A percentile compares a stretch with the other conserved stretches of the same genome.
Conservation (phyloP, 768 basidiomycete genomes). For the Lentinula boryana region DNA sequence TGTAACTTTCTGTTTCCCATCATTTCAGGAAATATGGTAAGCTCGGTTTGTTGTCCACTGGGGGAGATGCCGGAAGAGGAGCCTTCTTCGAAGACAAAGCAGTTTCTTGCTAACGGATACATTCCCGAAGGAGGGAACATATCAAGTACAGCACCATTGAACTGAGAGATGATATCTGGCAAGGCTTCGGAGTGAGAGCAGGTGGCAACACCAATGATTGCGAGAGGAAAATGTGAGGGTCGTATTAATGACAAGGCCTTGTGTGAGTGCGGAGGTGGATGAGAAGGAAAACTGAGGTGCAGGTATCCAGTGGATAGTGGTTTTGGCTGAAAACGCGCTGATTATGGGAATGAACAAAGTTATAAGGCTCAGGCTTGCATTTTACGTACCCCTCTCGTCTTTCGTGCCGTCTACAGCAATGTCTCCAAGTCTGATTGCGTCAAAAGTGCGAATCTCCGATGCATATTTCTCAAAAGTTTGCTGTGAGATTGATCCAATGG, state of each 20-base stretch:
- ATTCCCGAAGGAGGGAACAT: conserved; percentile 61
- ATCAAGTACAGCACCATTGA: conserved; percentile 57
- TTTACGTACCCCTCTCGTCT: conserved; percentile 63
- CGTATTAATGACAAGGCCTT: conserved; percentile 65
- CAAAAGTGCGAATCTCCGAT: conserved; percentile 66
- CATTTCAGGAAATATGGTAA: conserved; percentile 75
- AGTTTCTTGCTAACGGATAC: conserved; percentile 75
- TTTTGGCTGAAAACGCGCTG: conserved; percentile 80
- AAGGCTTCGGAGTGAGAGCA: conserved; percentile 52
- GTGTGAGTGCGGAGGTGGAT: conserved; percentile 68
- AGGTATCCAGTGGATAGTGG: conserved; percentile 72
- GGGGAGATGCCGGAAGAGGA: conserved; percentile 48
- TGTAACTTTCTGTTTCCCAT: conserved; percentile 89
- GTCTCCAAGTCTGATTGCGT: conserved; percentile 71
- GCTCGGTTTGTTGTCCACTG: conserved; percentile 49
- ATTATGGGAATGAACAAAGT: conserved; percentile 11
- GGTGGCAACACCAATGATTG: conserved; percentile 82
- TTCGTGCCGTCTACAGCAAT: conserved; percentile 68
- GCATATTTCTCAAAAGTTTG: conserved; percentile 72
- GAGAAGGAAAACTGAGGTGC: conserved; percentile 73
- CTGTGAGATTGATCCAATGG: conserved; percentile 71
- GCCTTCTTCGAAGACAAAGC: conserved; percentile 83
- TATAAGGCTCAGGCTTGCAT: background rate
- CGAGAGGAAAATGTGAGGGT: conserved; percentile 78
- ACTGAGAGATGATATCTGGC: conserved; percentile 53